Evolutionary conservation across 345 rosid species (phyloP).

Genomic region (Kandelia obovata): DNA sequence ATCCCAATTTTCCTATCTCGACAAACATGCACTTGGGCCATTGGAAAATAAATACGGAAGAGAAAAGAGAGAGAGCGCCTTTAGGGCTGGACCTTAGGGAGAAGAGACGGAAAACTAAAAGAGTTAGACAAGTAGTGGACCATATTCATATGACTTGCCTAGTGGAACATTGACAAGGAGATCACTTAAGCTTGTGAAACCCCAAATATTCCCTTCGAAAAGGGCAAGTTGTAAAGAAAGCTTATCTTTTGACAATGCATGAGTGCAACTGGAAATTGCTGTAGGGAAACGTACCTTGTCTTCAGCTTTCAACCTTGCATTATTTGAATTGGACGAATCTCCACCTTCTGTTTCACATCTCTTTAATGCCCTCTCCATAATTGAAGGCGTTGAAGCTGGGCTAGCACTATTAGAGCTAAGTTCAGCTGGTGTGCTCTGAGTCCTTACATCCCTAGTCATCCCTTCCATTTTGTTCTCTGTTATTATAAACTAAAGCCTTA

Average conservation of each 20-base stretch:
- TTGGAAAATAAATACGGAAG: no score
- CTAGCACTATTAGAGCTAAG: conserved; percentile 56
- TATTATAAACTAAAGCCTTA: background rate
- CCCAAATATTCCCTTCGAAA: no score
- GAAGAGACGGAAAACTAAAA: no score
- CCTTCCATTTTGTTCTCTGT: conserved; percentile 53
- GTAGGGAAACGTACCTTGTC: conserved; percentile 43
- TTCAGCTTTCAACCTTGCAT: conserved; percentile 34
- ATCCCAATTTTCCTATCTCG: no score
- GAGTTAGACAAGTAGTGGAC: no score
- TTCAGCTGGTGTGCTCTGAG: conserved; percentile 66
- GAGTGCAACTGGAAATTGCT: background rate
- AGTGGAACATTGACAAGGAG: no score
- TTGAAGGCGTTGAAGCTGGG: conserved; percentile 78
- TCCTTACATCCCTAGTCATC: conserved; percentile 71
- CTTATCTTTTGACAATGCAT: background rate
- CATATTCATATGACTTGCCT: no score
- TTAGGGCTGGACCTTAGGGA: no score
- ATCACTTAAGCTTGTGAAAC: no score
- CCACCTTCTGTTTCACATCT: conserved; percentile 41
- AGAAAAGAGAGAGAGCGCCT: no score
- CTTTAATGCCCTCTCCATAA: conserved; percentile 46
- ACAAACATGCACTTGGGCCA: no score
- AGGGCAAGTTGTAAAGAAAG: background rate
- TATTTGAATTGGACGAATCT: conserved; percentile 43